Percentiles rank a stretch among this genome's conserved stretches.
Conservation (phyloP, 2,329 filamentous ascomycete genomes). For the Paracoccidioides lutzii region DNA sequence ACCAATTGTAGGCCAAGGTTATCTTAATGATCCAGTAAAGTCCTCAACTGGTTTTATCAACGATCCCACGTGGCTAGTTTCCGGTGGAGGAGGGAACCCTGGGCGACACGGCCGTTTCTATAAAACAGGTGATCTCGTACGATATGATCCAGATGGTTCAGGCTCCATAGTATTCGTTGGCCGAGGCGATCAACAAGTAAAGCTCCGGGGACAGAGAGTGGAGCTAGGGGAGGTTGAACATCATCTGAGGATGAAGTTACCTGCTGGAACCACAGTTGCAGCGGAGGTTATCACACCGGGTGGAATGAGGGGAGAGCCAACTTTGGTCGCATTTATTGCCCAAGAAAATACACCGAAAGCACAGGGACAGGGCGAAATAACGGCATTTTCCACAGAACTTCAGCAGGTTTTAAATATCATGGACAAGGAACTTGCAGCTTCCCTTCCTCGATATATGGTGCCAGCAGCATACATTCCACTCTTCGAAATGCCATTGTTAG, state of each 20-base stretch:
- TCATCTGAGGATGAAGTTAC: conserved; percentile 21
- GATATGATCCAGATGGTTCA: conserved; percentile 20
- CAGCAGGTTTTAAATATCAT: conserved; percentile 21
- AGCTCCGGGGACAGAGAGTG: conserved; percentile 25
- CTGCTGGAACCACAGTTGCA: conserved; percentile 32
- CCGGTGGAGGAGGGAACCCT: neutral
- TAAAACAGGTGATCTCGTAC: conserved; percentile 26
- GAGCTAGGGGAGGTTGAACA: conserved; percentile 25
- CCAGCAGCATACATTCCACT: conserved; percentile 29
- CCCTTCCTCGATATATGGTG: conserved; percentile 29
- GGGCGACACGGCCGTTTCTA: conserved; percentile 17
- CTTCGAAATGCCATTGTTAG: conserved; percentile 22
- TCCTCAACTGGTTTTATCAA: conserved; percentile 42
- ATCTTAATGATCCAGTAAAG: conserved; percentile 27
- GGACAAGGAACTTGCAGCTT: conserved; percentile 24
- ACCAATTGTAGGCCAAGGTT: conserved; percentile 33
- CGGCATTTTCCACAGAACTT: conserved; percentile 17
- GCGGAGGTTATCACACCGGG: conserved; percentile 40
- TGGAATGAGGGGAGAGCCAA: conserved; percentile 29
- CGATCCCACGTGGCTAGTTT: conserved; percentile 24
- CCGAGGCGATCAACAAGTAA: conserved; percentile 24
- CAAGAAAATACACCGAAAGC: conserved; percentile 22
- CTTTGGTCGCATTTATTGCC: conserved; percentile 35
- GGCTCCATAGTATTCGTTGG: conserved; percentile 21
- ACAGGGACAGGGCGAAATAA: conserved; percentile 20